These are phyloP conservation scores for Pugionium cornutum DNA, from an alignment of 345 rosid genomes.

Conservation along the genomic window DNA sequence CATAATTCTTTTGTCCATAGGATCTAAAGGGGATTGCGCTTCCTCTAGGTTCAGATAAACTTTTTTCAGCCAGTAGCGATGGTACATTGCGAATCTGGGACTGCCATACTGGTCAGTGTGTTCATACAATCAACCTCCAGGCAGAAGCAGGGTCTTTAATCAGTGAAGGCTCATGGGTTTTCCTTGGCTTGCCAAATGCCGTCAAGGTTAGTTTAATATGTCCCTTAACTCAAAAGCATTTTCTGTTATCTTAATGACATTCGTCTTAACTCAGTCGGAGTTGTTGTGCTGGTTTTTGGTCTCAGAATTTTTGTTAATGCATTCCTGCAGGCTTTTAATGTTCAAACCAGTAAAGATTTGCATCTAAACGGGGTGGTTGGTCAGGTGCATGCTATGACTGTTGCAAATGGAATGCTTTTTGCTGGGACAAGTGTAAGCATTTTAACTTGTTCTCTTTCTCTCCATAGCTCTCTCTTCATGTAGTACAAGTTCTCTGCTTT, in stretches of 20 bases:
- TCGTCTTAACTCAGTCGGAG: background rate
- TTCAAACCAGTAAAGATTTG: conserved; percentile 40
- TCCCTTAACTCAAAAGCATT: background rate
- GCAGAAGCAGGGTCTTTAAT: conserved; percentile 53
- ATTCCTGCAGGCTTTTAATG: conserved; percentile 52
- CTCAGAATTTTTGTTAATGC: conserved; percentile 6
- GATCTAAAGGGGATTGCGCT: conserved; percentile 53
- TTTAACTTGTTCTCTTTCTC: background rate
- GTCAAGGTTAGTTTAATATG: conserved; percentile 47
- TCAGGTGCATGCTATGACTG: conserved; percentile 49
- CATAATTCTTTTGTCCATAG: conserved; percentile 11
- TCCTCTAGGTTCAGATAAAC: conserved; percentile 57
- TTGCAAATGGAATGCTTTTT: conserved; percentile 48
- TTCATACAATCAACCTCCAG: conserved; percentile 38
- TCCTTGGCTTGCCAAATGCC: conserved; percentile 54
- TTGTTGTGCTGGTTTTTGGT: background rate
- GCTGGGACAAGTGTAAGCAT: conserved; percentile 60
- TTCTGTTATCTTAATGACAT: background rate
- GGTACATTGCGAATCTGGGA: conserved; percentile 55
- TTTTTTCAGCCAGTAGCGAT: conserved; percentile 56
- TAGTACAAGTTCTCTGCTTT: background rate
- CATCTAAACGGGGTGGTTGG: conserved; percentile 49
- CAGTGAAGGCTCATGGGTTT: conserved; percentile 65
- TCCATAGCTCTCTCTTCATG: too few species aligned
- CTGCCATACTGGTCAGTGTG: conserved; percentile 54